Base-by-base conservation (phyloP, 768 basidiomycete species). In the Russula sp. region DNA sequence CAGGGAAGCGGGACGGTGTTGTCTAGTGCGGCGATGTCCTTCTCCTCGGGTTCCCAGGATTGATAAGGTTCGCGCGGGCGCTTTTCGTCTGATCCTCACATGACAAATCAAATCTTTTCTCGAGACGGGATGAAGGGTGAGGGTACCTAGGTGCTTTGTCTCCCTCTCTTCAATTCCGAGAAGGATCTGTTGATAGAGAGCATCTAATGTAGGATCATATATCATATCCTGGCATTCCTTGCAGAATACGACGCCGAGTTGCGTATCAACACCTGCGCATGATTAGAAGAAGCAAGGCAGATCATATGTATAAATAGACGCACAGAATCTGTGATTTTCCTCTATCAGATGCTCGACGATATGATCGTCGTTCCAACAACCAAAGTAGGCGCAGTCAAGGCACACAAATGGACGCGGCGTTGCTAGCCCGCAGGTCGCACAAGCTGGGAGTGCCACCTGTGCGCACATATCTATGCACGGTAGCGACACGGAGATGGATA, bases 201-300 rank as follows among this genome's bases (percentile, higher is more conserved):
- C 70, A 43, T 84, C 83, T 39, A 92, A 68, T 2, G 69, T 71
- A 13, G 78, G 65, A 64, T 88, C 77, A 66, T 86, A 87, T 25
- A 91, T 79, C 61, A 91, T 86, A 69, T 93, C 87, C 41, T 85
- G 78, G 73, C 93, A 95, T 38, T 78, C 75, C 2, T 75, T 71
- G 70, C 93, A 95, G 69, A 82, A 94, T 2, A 94, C 74, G 10
- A 78, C 76, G n/a, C 93, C 93, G 0, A 85, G 81, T 65, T 81
- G 82, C 4, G 82, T 76, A 70, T 95, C 92, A 32, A 83, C 82
- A 68, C 87, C 93, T 94, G 67, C 16, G 13, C 9, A 42, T 38
- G 7, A 25, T 41, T 25, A 45, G 46, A 46, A 29, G 38, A 16
- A 43, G 41, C 7, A 5, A n/a, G 38, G 35, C 1, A 0, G 7